These are phyloP conservation scores for Cicer cuneatum DNA, from an alignment of 306 rosid species.

Conservation along the genomic window DNA sequence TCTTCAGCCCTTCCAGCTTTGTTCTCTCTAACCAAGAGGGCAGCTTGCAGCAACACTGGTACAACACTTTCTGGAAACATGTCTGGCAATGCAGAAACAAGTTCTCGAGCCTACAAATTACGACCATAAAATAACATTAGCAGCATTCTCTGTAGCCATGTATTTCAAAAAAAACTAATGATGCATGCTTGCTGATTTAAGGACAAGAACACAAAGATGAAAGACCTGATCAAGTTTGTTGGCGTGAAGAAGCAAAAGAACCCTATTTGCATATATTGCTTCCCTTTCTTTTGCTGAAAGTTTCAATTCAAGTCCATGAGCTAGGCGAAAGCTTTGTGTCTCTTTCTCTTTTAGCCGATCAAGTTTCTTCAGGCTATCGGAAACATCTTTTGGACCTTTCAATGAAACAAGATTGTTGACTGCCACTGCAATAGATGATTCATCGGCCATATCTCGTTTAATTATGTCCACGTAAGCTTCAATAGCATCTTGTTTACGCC, in stretches of 20 bases:
- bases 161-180: slow-evolving; percentile 4
- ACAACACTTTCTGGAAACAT: slow-evolving; percentile 80
- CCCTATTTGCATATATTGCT: slow-evolving; percentile 79
- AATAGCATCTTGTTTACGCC: slow-evolving; percentile 71
- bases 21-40: slow-evolving; percentile 89
- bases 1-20: slow-evolving; percentile 94
- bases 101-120: slow-evolving; percentile 79
- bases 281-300: slow-evolving; percentile 75
- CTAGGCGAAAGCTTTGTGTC: slow-evolving; percentile 68
- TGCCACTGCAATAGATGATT: slow-evolving; percentile 86
- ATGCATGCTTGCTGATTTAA: slow-evolving; percentile 20
- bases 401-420: slow-evolving; percentile 82
- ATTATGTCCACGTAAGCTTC: slow-evolving; percentile 71
- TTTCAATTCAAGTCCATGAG: slow-evolving; percentile 75
- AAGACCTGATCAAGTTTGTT: slow-evolving; percentile 89
- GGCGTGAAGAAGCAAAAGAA: slow-evolving; percentile 91
- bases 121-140: slow-evolving; percentile 43
- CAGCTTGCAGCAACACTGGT: slow-evolving; percentile 83
- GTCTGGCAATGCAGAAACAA: slow-evolving; percentile 72
- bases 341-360: slow-evolving; percentile 90
- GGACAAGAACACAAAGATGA: slow-evolving; percentile 17
- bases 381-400: slow-evolving; percentile 91
- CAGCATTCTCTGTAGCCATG: slow-evolving; percentile 23
- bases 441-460: slow-evolving; percentile 82
- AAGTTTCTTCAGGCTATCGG: slow-evolving; percentile 91